Evolutionary conservation across 2,329 filamentous ascomycete species (phyloP).

Genomic region (Mycogone perniciosa): DNA sequence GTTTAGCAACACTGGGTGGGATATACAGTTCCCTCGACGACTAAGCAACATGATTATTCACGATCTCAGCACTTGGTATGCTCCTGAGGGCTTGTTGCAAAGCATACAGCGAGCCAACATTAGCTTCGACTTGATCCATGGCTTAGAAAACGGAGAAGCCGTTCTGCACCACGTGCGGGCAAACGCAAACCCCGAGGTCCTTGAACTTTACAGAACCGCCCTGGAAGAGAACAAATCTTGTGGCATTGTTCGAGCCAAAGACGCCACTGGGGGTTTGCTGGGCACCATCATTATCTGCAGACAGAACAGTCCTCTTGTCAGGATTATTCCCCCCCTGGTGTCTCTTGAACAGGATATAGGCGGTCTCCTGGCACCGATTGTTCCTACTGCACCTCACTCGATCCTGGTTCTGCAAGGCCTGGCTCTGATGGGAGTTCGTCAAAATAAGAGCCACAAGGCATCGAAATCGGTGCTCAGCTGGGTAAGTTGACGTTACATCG

Average conservation of each 20-base stretch:
- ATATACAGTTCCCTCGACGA: slow-evolving; percentile 54
- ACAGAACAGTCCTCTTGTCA: slow-evolving; percentile 59
- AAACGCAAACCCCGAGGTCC: slow-evolving; percentile 68
- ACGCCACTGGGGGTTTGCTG: slow-evolving; percentile 58
- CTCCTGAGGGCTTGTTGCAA: slow-evolving; percentile 70
- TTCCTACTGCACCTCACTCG: slow-evolving; percentile 62
- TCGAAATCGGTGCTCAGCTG: slow-evolving; percentile 70
- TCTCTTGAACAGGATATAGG: slow-evolving; percentile 55
- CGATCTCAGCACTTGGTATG: slow-evolving; percentile 65
- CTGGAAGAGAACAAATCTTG: slow-evolving; percentile 65
- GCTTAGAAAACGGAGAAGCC: slow-evolving; percentile 65
- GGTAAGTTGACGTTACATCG: slow-evolving; percentile 46
- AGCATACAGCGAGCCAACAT: slow-evolving; percentile 66
- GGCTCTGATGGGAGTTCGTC: slow-evolving; percentile 71
- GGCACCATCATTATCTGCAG: slow-evolving; percentile 78
- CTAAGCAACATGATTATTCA: slow-evolving; percentile 64
- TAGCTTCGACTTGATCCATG: slow-evolving; percentile 78
- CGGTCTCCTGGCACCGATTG: slow-evolving; percentile 74
- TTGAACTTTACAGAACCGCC: slow-evolving; percentile 73
- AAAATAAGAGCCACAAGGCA: slow-evolving; percentile 73
- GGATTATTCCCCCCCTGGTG: slow-evolving; percentile 62
- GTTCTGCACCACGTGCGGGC: slow-evolving; percentile 70
- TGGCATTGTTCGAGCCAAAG: slow-evolving; percentile 77
- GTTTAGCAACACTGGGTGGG: slow-evolving; percentile 91
- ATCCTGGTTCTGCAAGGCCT: slow-evolving; percentile 68